phyloP scores from a whole-genome alignment of 1,139 yeast species.

The Saccharomyces hybrid region DNA sequence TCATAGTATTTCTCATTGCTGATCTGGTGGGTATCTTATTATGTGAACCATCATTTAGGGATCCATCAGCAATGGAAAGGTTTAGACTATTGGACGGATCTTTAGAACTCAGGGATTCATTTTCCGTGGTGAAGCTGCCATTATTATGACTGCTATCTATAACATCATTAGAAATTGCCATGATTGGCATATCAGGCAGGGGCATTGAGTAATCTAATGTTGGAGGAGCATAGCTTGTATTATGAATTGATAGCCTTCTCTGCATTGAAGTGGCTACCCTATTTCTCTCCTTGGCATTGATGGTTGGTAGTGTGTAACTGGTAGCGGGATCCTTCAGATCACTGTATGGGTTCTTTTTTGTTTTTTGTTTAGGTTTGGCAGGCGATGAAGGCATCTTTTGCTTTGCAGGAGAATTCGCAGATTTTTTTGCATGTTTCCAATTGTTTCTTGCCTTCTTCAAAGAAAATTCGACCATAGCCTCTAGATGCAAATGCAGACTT shows the following conservation, averaged over 20 bases:
- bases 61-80: neutral
- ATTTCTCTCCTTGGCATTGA: slow-evolving; percentile 33
- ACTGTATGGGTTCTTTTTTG: slow-evolving; percentile 28
- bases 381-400: slow-evolving; percentile 11
- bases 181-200: slow-evolving; percentile 13
- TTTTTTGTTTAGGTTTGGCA: slow-evolving; percentile 11
- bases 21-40: neutral
- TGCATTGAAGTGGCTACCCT: slow-evolving; percentile 38
- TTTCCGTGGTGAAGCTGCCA: neutral
- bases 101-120: neutral
- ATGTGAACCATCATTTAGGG: neutral
- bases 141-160: neutral
- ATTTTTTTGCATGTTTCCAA: slow-evolving; percentile 20
- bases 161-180: neutral
- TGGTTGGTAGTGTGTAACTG: slow-evolving; percentile 28
- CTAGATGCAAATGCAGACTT: too few species aligned
- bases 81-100: neutral
- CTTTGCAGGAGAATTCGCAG: slow-evolving; percentile 13
- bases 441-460: slow-evolving; percentile 28
- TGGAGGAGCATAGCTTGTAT: slow-evolving; percentile 27
- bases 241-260: slow-evolving; percentile 35
- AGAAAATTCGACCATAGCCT: slow-evolving; percentile 32
- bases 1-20: neutral
- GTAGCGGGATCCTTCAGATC: slow-evolving; percentile 22
- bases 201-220: slow-evolving; percentile 28